Conservation (phyloP, 2,329 filamentous ascomycete species). For the Paecilomyces fulvus region DNA sequence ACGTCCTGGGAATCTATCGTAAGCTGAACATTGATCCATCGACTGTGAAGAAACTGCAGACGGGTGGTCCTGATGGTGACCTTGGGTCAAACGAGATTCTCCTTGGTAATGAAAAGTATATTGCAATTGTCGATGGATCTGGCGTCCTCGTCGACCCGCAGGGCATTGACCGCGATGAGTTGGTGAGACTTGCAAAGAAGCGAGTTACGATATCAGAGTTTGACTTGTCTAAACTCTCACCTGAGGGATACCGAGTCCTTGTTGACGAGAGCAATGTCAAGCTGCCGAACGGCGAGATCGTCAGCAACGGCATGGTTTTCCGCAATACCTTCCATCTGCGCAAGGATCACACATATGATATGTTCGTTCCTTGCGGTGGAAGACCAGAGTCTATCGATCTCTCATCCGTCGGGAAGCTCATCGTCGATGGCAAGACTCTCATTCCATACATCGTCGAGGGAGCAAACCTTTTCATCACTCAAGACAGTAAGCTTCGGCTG, state of each 20-base stretch:
- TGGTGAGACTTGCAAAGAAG: constrained; percentile 73
- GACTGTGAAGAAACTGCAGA: constrained; percentile 88
- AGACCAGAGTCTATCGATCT: constrained; percentile 95
- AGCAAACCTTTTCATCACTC: constrained; percentile 96
- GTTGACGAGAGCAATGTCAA: constrained; percentile 84
- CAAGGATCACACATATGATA: constrained; percentile 65
- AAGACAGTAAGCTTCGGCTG: constrained; percentile 90
- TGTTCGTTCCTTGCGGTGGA: constrained; percentile 92
- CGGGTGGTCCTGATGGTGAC: constrained; percentile 92
- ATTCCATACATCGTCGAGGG: constrained; percentile 97
- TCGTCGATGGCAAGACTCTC: constrained; percentile 75
- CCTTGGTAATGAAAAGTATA: constrained; percentile 91
- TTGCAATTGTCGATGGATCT: constrained; percentile 87
- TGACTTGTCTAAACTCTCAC: constrained; percentile 74
- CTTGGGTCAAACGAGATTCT: constrained; percentile 97
- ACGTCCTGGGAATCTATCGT: constrained; percentile 92
- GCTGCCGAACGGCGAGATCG: constrained; percentile 77
- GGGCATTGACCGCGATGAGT: constrained; percentile 75
- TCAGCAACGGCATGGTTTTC: constrained; percentile 90
- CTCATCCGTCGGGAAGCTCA: constrained; percentile 75
- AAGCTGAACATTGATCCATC: constrained; percentile 85
- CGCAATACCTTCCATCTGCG: constrained; percentile 96
- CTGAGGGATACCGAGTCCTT: constrained; percentile 81
- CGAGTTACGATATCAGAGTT: constrained; percentile 87
- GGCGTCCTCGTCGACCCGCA: constrained; percentile 91